Conservation (phyloP, 495 filamentous ascomycete species). For the Hypoxylon crocopeplum region DNA sequence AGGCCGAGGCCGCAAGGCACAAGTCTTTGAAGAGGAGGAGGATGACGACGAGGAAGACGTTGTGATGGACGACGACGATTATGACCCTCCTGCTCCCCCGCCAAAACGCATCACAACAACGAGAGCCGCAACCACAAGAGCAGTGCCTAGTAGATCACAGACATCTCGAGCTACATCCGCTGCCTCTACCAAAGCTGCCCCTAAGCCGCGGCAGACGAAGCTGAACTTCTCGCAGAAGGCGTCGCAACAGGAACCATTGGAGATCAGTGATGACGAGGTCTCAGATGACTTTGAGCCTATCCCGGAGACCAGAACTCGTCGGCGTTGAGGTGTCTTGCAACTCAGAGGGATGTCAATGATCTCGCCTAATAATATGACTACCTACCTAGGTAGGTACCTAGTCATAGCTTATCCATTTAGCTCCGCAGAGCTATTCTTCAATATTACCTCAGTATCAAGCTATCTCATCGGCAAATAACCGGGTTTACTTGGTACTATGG, state of each 20-base stretch:
- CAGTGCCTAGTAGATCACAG: slow-evolving; percentile 52
- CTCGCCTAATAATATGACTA: background rate
- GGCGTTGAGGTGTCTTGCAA: slow-evolving; percentile 19
- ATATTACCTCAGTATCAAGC: too few species aligned
- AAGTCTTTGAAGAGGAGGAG: slow-evolving; percentile 63
- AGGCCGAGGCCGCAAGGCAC: slow-evolving; percentile 43
- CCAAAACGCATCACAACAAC: slow-evolving; percentile 43
- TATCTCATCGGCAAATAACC: too few species aligned
- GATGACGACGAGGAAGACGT: slow-evolving; percentile 69
- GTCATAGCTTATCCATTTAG: too few species aligned
- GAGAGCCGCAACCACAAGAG: slow-evolving; percentile 38
- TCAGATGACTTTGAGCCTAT: slow-evolving; percentile 79
- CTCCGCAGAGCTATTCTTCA: too few species aligned
- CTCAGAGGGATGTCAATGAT: too few species aligned
- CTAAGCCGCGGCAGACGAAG: slow-evolving; percentile 66
- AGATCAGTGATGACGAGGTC: slow-evolving; percentile 79
- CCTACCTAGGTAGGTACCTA: background rate
- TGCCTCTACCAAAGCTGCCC: slow-evolving; percentile 40
- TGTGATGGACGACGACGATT: slow-evolving; percentile 69
- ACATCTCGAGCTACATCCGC: slow-evolving; percentile 55
- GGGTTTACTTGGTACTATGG: too few species aligned
- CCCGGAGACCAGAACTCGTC: slow-evolving; percentile 43
- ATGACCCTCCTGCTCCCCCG: slow-evolving; percentile 51
- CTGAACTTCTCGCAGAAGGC: slow-evolving; percentile 71
- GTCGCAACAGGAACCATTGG: slow-evolving; percentile 51